Evolutionary conservation across 148 eudicot genomes (phyloP), one percentile per base, ranked within the genome.

Genomic region (Rhododendron mucronatum): DNA sequence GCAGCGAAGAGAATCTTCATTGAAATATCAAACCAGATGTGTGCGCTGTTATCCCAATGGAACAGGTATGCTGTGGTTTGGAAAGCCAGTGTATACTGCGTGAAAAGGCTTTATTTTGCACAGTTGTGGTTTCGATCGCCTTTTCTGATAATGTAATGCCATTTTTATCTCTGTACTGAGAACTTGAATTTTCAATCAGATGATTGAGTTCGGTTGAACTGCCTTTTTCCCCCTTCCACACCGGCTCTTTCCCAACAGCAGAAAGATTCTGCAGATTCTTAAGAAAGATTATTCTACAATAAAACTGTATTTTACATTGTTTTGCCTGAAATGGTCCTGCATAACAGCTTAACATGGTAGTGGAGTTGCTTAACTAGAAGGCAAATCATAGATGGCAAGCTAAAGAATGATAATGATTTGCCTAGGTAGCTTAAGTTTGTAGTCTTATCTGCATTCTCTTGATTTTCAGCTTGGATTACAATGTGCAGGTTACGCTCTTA

Each of bases 41-140:
- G 99, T 96, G 37, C 95, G 98, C 11, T 92, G 97, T 88, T 96
- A 96, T 89, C 99, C 98, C 82, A 94, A 96, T 91, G 98, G 97
- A 86, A 96, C 99, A 91, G 89, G 89, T 87, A 84, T 87, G 23
- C 37, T 82, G 74, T 45, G 59, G 37, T 12, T 78, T 78, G 3
- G 20, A 47, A 47, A 78, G 37, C 21, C 53, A 47, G 3, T 16
- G 50, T 78, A 48, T 26, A 47, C 4, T 47, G 82, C 26, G 10
- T 47, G 30, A 26, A 45, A 78, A 21, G 4, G 23, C 26, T 78
- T 78, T 21, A 39, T 12, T 47, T 47, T 16, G 12, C 82, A 48
- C 57, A 45, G 57, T 78, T 78, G 33, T n/a, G 8, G 57, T 78
- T 78, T 47, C 5, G 11, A 3, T 10, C 21, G 26, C 23, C 53